Evolutionary conservation across 345 rosid species (phyloP), one percentile per base, ranked within the genome.

Genomic region (Bruguiera parviflora): DNA sequence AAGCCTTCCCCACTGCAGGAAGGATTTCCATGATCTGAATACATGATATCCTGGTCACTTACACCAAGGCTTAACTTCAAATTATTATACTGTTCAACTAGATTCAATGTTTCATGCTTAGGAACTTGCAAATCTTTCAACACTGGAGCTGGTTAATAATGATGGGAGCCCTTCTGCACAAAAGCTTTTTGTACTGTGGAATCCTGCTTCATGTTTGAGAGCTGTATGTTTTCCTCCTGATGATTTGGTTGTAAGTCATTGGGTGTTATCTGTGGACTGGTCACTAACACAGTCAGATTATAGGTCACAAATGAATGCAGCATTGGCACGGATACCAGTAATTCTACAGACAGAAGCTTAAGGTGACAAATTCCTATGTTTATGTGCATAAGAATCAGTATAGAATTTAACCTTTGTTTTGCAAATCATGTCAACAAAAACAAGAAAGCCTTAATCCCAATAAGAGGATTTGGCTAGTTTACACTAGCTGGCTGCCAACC

Each of bases 151-250:
- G 73, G 78, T 94, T 75, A 78, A 84, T 59, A 89, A 85, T 35
- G 98, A 94, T 71, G 97, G 97, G 70, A 94, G 98, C 78, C 97
- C 95, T 68, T 84, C 97, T 74, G 77, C 98, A 61, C 76, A 75
- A 61, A 94, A 94, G 80, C 83, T 72, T 74, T 94, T 94, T 84
- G 88, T 81, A 64, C 81, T 94, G 58, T 94, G 98, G 98, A 94
- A 89, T 87, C 85, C 97, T 53, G 49, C 74, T 65, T 64, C 62
- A 6, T 43, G 29, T 75, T 53, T 65, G 32, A 75, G 39, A 77
- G 77, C 31, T 53, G 89, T 90, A 86, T 43, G 84, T 83, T 57
- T 33, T 65, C 61, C 66, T 20, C 67, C 22, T 66, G 25, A 22
- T 56, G 8, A 51, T 29, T 27, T 58, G 61, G 46, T 70, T 66